Percentiles rank a stretch among this genome's conserved stretches.
Evolutionary conservation across 306 rosid genomes (phyloP).

Genomic region (Vigna reflexopilosa): DNA sequence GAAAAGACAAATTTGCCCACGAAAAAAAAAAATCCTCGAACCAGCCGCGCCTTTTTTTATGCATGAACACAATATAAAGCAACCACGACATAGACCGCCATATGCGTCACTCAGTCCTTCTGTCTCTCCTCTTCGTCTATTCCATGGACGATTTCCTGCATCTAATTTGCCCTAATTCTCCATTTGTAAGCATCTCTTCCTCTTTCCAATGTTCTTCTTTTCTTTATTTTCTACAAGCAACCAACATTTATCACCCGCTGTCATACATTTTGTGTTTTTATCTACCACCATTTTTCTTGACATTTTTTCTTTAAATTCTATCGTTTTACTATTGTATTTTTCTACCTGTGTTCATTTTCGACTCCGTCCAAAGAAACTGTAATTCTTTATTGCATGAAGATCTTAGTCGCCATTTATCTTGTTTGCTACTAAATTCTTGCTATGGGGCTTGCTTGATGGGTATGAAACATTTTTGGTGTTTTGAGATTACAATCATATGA

Average conservation of each 20-base stretch:
- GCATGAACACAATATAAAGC: background rate
- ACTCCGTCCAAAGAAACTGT: background rate
- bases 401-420: slow-evolving; percentile 18
- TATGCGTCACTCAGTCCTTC: too few species aligned
- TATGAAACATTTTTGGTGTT: background rate
- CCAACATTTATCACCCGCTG: background rate
- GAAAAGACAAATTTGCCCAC: too few species aligned
- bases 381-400: slow-evolving; percentile 1
- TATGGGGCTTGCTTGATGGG: background rate
- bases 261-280: background rate
- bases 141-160: slow-evolving; percentile 57
- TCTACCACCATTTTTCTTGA: background rate
- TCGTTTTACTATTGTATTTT: background rate
- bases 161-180: slow-evolving; percentile 68
- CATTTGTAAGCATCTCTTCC: slow-evolving; percentile 56
- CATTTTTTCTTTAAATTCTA: background rate
- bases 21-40: too few species aligned
- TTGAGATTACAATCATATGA: background rate
- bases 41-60: background rate
- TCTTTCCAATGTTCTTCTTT: background rate
- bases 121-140: background rate
- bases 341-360: background rate
- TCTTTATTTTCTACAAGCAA: background rate
- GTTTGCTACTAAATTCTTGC: slow-evolving; percentile 9
- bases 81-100: too few species aligned